Base-by-base conservation (phyloP, 345 rosid genomes). In the Turnera subulata region DNA sequence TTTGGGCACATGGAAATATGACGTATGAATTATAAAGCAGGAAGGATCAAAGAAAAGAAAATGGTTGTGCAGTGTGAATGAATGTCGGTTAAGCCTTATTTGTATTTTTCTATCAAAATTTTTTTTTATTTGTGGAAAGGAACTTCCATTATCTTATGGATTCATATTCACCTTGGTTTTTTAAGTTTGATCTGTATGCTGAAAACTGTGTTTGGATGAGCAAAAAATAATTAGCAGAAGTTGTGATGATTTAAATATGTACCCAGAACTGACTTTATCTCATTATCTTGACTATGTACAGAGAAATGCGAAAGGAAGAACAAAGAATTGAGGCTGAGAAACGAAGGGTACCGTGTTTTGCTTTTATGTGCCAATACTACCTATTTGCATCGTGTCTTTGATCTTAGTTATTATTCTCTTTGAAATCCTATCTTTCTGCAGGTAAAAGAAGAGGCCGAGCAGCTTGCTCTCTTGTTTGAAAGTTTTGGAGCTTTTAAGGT, bases 401-500 rank as follows among this genome's bases (percentile, higher is more conserved):
- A 22, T 17, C 37, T 42, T 53, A 45, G 29, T 24, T 29, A 35
- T 45, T 19, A 59, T 12, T 15, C 1, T 35, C 38, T 60, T 53
- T 3, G 33, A 43, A 44, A 55, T 33, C 49, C 19, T 56, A 39
- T 13, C 45, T 47, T 51, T 72, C 56, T 62, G 20, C 71, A 92
- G 98, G 97, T 92, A 59, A 86, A 84, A 83, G 98, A 92, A 73
- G 98, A 86, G 67, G 97, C 97, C 11, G 79, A 78, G 44, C 91
- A 92, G 70, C 81, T 92, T 50, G 97, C 91, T 26, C 37, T 73
- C 26, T 63, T 89, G n/a, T 86, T 89, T 62, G 85, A 92, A 79
- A 86, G 91, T 15, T 84, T 86, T 62, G 98, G 97, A 60, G 95
- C 93, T 43, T 86, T 92, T 66, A 92, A 92, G 71, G 91, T 92